Conservation (phyloP, 805 yeast genomes). For the Priceomyces fermenticarens region DNA sequence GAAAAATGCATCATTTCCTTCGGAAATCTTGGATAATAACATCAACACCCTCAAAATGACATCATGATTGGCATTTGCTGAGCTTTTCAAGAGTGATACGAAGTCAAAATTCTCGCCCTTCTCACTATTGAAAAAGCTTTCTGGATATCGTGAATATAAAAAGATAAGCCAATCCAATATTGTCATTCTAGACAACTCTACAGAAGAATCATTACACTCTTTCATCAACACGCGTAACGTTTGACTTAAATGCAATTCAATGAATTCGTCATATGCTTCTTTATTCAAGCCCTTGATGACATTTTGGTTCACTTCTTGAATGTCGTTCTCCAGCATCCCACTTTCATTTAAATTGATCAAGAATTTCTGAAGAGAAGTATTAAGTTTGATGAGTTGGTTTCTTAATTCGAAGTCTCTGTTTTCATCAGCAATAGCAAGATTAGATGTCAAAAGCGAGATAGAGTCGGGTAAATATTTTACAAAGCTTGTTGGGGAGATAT, state of each 20-base stretch:
- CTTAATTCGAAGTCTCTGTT: conserved; percentile 37
- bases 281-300: conserved; percentile 45
- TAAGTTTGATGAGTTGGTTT: conserved; percentile 34
- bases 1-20: conserved; percentile 73
- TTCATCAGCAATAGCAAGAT: conserved; percentile 32
- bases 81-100: conserved; percentile 72
- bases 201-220: conserved; percentile 47
- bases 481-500: conserved; percentile 73
- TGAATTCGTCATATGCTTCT: conserved; percentile 39
- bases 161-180: conserved; percentile 87
- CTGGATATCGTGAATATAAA: conserved; percentile 63
- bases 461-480: conserved; percentile 72
- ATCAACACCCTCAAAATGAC: conserved; percentile 74
- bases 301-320: conserved; percentile 11
- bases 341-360: conserved; percentile 27
- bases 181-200: conserved; percentile 78
- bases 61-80: conserved; percentile 65
- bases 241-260: conserved; percentile 38
- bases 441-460: conserved; percentile 58
- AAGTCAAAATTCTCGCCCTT: conserved; percentile 46
- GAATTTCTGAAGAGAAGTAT: conserved; percentile 29
- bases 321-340: conserved; percentile 22
- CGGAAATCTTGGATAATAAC: conserved; percentile 70
- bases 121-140: conserved; percentile 22
- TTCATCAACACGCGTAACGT: conserved; percentile 69